Base-by-base conservation (phyloP, 352 stramenopile species). In the Globisporangium mamillatum region DNA sequence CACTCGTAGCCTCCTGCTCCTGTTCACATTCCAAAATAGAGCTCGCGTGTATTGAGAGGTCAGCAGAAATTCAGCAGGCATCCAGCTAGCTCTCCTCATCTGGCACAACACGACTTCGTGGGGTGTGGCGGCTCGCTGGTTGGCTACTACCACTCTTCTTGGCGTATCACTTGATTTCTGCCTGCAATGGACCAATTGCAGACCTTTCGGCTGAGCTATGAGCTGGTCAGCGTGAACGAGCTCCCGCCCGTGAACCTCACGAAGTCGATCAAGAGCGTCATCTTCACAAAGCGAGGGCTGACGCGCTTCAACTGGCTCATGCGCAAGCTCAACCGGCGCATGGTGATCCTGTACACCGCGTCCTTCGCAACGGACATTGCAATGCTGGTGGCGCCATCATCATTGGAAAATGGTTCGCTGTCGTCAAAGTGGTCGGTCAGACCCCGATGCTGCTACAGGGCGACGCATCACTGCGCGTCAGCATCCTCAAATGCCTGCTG, bases 401-500 rank as follows among this genome's bases (percentile, higher is more conserved):
- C 60, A 57, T 58, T 20, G 48, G 60, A 1, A 66, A 54, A 57
- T 58, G 60, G 60, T 46, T 66, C 3, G 60, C 60, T 7, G 4
- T 57, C 18, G 2, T 56, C 41, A 44, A 65, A 32, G 18, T 57
- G 1, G 9, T 57, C 18, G 16, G 24, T 7, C 41, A 54, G 22
- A 20, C 57, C 5, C 60, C 60, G 20, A 20, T 65, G 10, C 7
- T 38, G 16, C 24, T 65, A 2, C 12, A 55, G 25, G 25, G 22
- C 1, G 16, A 20, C 14, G 8, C 44, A 25, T 32, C 29, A 7
- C 32, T 68, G 14, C 53, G 63, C 4, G 4, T 58, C 56, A 73
- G 79, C 38, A 65, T 82, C 4, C 68, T 78, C 9, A 58, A 73
- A 22, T 6, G 76, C 1, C 27, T 82, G 14, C 25, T 65, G 0